Evolutionary conservation across 1,284 basidiomycete species (phyloP), one percentile per base, ranked within the genome.

Genomic region (Malassezia arunalokei): DNA sequence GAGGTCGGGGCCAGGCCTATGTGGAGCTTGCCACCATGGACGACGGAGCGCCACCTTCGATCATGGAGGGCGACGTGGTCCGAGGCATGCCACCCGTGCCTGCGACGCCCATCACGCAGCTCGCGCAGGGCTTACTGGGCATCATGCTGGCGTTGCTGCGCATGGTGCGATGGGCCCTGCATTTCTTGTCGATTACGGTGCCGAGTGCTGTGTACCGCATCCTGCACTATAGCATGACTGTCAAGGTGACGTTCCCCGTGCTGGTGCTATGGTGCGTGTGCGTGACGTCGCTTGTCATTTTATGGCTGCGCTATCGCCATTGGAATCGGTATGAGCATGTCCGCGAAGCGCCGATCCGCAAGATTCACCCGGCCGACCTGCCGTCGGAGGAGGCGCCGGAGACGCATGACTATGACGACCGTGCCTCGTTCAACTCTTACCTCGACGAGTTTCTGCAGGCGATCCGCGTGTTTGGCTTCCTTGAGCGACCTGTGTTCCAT

Each of bases 251-350:
- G 45, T 71, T 73, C 27, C 64, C 68, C 1, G 59, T 63, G 0
- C 59, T 73, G 3, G 58, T 62, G 8, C 53, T 70, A 5, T 60
- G 69, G 43, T 60, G 64, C 47, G 29, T 68, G 35, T 52, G 49
- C 8, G 57, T 53, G 6, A 14, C 64, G 5, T 44, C 63, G 9
- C 58, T 54, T 1, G 59, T 59, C n/a, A 60, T 71, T 33, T 44
- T 71, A 39, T 68, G 64, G 65, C 87, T 73, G 32, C 57, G 70
- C 4, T 72, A 72, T 42, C 44, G 64, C 8, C 60, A 70, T 47
- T 60, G 69, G 49, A 70, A 70, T 56, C 57, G 64, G 48, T 73
- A 73, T 47, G 68, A 71, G 47, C 49, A 60, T 17, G 52, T 71
- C 7, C 57, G 68, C 12, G 70, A 71, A 46, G 63, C 60, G n/a